phyloP scores from a whole-genome alignment of 257 asterid species.

The Phtheirospermum japonicum region DNA sequence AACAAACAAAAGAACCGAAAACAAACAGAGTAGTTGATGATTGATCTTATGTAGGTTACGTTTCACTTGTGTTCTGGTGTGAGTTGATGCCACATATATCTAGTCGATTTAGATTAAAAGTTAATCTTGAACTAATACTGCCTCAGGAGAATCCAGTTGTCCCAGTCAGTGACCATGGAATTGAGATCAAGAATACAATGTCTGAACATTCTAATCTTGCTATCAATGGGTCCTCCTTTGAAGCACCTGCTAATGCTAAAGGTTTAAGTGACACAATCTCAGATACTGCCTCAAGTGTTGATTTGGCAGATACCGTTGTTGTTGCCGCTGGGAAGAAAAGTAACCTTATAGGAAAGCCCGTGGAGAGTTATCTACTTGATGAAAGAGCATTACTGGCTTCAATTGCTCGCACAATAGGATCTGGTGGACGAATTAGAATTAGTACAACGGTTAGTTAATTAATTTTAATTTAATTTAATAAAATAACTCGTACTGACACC shows the following conservation, averaged over 20 bases:
- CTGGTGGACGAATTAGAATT: conserved; percentile 76
- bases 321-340: conserved; percentile 45
- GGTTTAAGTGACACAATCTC: conserved; percentile 32
- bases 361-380: conserved; percentile 59
- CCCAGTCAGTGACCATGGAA: conserved; percentile 35
- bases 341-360: conserved; percentile 37
- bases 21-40: too few species aligned
- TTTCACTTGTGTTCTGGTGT: neutral
- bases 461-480: neutral
- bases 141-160: conserved; percentile 50
- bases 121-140: conserved; percentile 22
- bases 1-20: too few species aligned
- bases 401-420: conserved; percentile 82
- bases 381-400: conserved; percentile 83
- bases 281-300: conserved; percentile 34
- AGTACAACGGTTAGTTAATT: conserved; percentile 73
- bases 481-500: neutral
- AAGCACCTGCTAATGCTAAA: conserved; percentile 38
- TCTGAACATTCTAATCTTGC: conserved; percentile 40
- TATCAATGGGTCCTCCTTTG: conserved; percentile 38
- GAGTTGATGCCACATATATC: conserved; percentile 8
- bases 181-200: conserved; percentile 38
- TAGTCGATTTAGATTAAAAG: conserved; percentile 17
- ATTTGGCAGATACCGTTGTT: conserved; percentile 37
- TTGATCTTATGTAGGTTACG: too few species aligned